Base-by-base conservation (phyloP, 495 filamentous ascomycete species). In the Aspergillus saccharolyticus region DNA sequence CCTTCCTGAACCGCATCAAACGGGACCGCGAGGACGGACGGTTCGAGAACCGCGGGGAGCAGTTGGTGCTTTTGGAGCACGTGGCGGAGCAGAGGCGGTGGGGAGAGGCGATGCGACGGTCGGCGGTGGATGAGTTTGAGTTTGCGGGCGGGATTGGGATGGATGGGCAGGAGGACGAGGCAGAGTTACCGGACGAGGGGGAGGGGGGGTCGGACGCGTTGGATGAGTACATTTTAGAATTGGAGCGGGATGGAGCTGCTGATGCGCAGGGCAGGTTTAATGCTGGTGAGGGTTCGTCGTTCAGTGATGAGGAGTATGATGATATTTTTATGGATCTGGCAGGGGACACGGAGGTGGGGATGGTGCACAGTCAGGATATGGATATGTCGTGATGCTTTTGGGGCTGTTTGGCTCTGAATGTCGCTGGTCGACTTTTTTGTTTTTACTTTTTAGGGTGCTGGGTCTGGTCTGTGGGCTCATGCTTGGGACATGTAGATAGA, bases 1-100 rank as follows among this genome's bases (percentile, higher is more conserved):
- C 88, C 52, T 98, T 95, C 62, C 71, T 97, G 25, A 83, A 87
- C 62, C 89, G 86, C 52, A 85, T 96, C n/a, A 77, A 84, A 63
- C 82, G 85, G 59, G 80, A 82, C 42, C 76, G 85, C 3, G 89
- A 96, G 64, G 79, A 69, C 83, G 86, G 81, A 68, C 85, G 70
- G 56, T 82, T 69, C 76, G 90, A 73, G 82, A 83, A 42, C 75
- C 73, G 89, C 1, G 88, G 89, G 46, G 90, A 96, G 56, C 87
- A 95, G 79, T 84, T 95, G 53, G 68, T 74, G 65, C 68, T 65
- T 39, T 65, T 74, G 65, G 76, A 78, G 60, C 60, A 70, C 59
- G 54, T 73, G 30, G 75, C 77, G 33, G 80, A 83, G 62, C 73
- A 79, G 63, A 70, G 71, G 60, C 70, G 75, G 54, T 71, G 80